Evolutionary conservation across 768 basidiomycete species (phyloP), one percentile per base, ranked within the genome.

Genomic region (Mycena sanguinolenta): DNA sequence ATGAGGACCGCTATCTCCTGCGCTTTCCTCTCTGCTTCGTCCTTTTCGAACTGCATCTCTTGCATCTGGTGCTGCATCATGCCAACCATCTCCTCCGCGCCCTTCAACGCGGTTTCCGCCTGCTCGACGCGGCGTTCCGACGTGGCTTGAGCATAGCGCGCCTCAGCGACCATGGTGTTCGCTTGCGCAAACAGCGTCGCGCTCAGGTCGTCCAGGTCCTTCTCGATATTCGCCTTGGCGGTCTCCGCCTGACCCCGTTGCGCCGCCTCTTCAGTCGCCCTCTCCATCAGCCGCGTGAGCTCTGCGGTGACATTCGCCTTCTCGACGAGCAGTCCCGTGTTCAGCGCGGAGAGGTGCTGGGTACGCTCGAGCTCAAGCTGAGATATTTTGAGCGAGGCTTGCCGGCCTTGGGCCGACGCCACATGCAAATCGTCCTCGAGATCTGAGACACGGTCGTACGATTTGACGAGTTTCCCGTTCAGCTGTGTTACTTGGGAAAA

Each of bases 91-190:
- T 96, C 94, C 79, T 97, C 96, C 0, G 95, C 94, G n/a, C 90
- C 88, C 73, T 87, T 90, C 68, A 97, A 79, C 12, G 94, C 92
- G 27, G 85, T 83, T 79, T 97, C 94, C 14, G 95, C 91, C 36
- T 91, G 90, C 67, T 89, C 88, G 2, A 92, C 90, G 76, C 94
- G 93, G 49, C 91, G 86, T 76, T 96, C 87, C 84, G 93, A 91
- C 70, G 85, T 77, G 39, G 84, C 80, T 70, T 78, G 83, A 5
- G 92, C 91, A 69, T 91, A 86, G 19, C 96, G 88, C 25, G 97
- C 97, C 77, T 95, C 93, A 0, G 95, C 95, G n/a, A 99, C 97
- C 98, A 99, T 99, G 8, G 88, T 91, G 79, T 99, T 99, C 8
- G 97, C 97, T 81, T 98, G 93, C 60, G 89, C 88, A 76, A 99